These are phyloP conservation scores for Gleditsia sinensis DNA, from an alignment of 306 rosid species.

Conservation along the genomic window DNA sequence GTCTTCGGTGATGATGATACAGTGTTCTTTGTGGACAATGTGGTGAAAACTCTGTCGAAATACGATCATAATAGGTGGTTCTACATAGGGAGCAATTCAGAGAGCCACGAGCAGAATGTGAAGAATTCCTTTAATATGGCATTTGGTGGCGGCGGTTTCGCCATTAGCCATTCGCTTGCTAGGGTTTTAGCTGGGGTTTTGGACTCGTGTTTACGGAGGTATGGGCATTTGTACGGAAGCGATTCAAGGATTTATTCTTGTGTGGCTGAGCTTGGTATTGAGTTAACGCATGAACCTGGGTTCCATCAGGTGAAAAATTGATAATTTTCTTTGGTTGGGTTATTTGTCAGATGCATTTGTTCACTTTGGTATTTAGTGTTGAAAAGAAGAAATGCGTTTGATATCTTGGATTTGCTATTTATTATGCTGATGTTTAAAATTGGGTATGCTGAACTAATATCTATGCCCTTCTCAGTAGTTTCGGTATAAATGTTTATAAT, in stretches of 20 bases:
- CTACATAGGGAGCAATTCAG: constrained; percentile 79
- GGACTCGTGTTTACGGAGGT: constrained; percentile 84
- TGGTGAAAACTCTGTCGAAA: constrained; percentile 61
- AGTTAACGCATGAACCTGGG: constrained; percentile 84
- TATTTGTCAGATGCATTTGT: background rate
- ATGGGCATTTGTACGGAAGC: constrained; percentile 84
- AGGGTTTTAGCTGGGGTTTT: constrained; percentile 71
- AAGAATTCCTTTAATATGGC: constrained; percentile 81
- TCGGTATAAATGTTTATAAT: background rate
- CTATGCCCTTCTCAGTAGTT: background rate
- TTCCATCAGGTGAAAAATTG: constrained; percentile 81
- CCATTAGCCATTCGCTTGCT: constrained; percentile 72
- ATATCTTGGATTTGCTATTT: background rate
- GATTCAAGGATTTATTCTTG: constrained; percentile 86
- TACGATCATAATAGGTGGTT: constrained; percentile 79
- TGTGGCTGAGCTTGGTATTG: constrained; percentile 84
- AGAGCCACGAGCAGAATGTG: constrained; percentile 76
- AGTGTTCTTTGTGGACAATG: constrained; percentile 80
- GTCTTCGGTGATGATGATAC: constrained; percentile 96
- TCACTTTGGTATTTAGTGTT: background rate
- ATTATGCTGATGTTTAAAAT: background rate
- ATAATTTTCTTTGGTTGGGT: background rate
- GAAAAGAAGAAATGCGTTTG: background rate
- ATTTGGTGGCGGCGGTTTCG: constrained; percentile 95
- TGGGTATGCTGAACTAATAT: background rate